phyloP scores from a whole-genome alignment of 2,329 filamentous ascomycete genomes.

The Colletotrichum spinosum region DNA sequence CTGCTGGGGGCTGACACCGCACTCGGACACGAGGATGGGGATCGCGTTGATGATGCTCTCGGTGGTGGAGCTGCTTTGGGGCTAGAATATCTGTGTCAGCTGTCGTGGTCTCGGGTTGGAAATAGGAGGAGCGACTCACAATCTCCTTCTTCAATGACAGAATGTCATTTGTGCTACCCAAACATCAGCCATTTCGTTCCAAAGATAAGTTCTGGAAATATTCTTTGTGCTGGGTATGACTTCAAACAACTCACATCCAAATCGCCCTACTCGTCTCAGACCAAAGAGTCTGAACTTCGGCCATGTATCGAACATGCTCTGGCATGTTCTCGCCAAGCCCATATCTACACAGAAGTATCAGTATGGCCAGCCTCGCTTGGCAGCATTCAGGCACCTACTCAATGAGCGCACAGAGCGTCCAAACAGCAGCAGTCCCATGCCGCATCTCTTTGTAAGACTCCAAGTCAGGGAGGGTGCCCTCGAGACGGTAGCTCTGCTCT shows the following conservation, averaged over 20 bases:
- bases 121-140: slow-evolving; percentile 13
- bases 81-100: slow-evolving; percentile 4
- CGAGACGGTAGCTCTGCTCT: slow-evolving; percentile 45
- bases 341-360: slow-evolving; percentile 4
- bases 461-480: slow-evolving; percentile 41
- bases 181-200: background rate
- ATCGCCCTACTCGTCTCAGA: slow-evolving; percentile 42
- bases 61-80: slow-evolving; percentile 31
- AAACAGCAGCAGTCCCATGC: slow-evolving; percentile 43
- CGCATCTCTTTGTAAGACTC: slow-evolving; percentile 46
- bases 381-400: slow-evolving; percentile 35
- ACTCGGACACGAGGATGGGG: slow-evolving; percentile 40
- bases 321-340: slow-evolving; percentile 25
- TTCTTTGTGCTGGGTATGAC: background rate
- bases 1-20: slow-evolving; percentile 36
- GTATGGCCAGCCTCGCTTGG: background rate
- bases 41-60: slow-evolving; percentile 46
- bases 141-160: slow-evolving; percentile 50
- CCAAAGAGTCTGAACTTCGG: slow-evolving; percentile 37
- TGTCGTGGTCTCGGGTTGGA: background rate
- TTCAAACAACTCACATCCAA: slow-evolving; percentile 33
- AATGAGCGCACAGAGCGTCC: slow-evolving; percentile 43
- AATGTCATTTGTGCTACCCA: slow-evolving; percentile 43
- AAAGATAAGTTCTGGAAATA: background rate
- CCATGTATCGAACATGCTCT: slow-evolving; percentile 21